phyloP scores from a whole-genome alignment of 2,329 filamentous ascomycete species.

The Juglanconis oblonga region DNA sequence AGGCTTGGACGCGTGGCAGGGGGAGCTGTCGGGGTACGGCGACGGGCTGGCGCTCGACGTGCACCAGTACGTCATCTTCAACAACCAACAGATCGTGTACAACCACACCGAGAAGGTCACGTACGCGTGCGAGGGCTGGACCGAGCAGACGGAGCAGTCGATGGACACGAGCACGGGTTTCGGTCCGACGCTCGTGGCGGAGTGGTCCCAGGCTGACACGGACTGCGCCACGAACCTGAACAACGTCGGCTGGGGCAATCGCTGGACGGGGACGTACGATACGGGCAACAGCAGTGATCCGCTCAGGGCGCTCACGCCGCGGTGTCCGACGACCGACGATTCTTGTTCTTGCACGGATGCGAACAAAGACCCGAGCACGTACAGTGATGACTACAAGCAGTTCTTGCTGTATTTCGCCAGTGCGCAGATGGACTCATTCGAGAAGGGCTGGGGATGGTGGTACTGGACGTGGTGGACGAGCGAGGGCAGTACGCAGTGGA shows the following conservation, averaged over 20 bases:
- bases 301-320: constrained; percentile 63
- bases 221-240: constrained; percentile 87
- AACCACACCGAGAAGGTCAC: constrained; percentile 80
- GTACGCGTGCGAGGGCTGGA: constrained; percentile 87
- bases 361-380: constrained; percentile 68
- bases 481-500: constrained; percentile 75
- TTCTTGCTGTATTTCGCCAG: constrained; percentile 89
- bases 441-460: constrained; percentile 94
- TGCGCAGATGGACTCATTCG: constrained; percentile 93
- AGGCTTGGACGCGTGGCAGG: constrained; percentile 87
- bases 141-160: constrained; percentile 69
- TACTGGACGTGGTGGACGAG: constrained; percentile 75
- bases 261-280: constrained; percentile 86
- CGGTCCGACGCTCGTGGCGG: constrained; percentile 89
- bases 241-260: constrained; percentile 81
- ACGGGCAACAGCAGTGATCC: constrained; percentile 54
- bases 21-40: constrained; percentile 67
- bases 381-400: constrained; percentile 72
- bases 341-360: constrained; percentile 72
- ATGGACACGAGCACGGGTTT: constrained; percentile 76
- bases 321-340: constrained; percentile 66
- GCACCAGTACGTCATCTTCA: constrained; percentile 98
- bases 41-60: constrained; percentile 83
- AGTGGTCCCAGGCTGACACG: constrained; percentile 97
- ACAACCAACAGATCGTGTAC: constrained; percentile 77